These are phyloP conservation scores for Gaultheria prostrata DNA, from an alignment of 148 eudicot species.

Conservation along the genomic window DNA sequence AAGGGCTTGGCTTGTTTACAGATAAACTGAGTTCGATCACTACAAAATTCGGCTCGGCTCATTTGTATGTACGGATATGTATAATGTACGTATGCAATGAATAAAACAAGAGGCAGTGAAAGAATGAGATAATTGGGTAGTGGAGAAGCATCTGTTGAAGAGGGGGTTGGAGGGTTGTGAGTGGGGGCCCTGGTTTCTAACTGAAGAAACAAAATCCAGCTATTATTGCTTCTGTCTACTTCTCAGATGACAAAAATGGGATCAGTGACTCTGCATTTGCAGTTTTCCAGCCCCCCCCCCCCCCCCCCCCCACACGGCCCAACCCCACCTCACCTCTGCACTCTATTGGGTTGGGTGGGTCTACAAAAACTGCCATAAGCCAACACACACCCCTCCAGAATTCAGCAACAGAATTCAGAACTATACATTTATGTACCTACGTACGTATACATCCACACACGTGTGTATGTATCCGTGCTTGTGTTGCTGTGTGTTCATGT, in stretches of 20 bases:
- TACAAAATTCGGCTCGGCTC: no score
- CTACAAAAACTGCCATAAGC: conserved; percentile 2
- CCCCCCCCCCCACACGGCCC: conserved; percentile 17
- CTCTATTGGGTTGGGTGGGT: background rate
- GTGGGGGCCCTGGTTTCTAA: conserved; percentile 32
- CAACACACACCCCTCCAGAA: background rate
- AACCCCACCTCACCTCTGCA: conserved; percentile 6
- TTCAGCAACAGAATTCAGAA: background rate
- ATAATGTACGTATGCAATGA: background rate
- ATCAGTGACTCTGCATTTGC: conserved; percentile 38
- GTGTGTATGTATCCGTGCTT: background rate
- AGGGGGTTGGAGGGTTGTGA: conserved; percentile 6
- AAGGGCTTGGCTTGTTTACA: no score
- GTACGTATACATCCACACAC: background rate
- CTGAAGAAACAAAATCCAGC: conserved; percentile 47
- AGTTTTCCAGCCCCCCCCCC: conserved; percentile 25
- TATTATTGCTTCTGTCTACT: conserved; percentile 37
- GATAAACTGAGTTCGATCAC: no score
- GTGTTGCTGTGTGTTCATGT: no score
- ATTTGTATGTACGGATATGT: background rate
- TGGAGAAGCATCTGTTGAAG: conserved; percentile 10
- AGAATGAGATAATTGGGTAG: conserved; percentile 3
- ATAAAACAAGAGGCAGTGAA: background rate
- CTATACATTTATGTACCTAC: background rate
- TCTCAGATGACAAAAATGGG: conserved; percentile 43